Conservation (phyloP, 257 asterid genomes). For the Vinca minor region DNA sequence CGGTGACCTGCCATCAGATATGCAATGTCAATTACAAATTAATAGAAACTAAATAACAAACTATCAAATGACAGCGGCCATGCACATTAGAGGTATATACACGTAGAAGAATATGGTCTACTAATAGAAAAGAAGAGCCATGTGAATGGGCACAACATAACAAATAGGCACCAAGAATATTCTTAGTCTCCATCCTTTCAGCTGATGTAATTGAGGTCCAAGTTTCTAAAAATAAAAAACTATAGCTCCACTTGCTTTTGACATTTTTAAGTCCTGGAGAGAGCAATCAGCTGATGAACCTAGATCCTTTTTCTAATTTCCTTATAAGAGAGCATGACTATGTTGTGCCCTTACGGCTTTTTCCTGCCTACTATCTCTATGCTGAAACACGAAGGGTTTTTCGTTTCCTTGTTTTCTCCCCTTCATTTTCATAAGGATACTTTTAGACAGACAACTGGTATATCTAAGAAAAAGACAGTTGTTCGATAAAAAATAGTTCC, state of each 20-base stretch:
- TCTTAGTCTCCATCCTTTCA: neutral
- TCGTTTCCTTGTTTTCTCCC: neutral
- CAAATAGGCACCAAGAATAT: neutral
- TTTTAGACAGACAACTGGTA: neutral
- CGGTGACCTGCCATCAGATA: conserved; percentile 56
- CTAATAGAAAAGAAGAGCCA: neutral
- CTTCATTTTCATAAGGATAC: neutral
- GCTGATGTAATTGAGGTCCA: neutral
- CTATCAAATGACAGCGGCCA: conserved; percentile 11
- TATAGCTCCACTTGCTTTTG: conserved; percentile 4
- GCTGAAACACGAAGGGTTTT: neutral
- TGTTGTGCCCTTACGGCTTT: neutral
- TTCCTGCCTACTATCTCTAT: neutral
- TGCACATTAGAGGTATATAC: neutral
- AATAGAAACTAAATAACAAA: conserved; percentile 16
- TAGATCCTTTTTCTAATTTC: neutral
- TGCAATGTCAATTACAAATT: conserved; percentile 6
- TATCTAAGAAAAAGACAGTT: too few relatives aligned
- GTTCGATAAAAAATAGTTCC: neutral
- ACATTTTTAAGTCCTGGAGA: neutral
- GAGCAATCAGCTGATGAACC: neutral
- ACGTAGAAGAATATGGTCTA: neutral
- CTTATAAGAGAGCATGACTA: neutral
- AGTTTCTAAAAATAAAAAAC: neutral
- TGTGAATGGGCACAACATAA: neutral